phyloP scores from a whole-genome alignment of 169 alveolate species.

The Miamiensis avidus region DNA sequence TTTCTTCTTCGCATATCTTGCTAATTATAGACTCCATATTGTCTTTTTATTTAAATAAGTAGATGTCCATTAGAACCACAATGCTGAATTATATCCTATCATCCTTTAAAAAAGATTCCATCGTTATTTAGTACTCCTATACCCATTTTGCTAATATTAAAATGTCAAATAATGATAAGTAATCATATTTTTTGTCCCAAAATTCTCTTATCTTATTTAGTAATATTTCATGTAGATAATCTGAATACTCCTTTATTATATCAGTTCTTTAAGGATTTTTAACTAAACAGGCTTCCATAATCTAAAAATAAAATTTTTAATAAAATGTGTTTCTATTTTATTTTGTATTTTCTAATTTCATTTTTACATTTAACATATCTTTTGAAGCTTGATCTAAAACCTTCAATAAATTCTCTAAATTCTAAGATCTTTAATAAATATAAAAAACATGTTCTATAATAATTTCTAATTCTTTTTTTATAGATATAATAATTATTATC shows the following conservation, averaged over 20 bases:
- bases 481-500: neutral
- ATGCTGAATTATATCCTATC: constrained; percentile 1
- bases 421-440: neutral
- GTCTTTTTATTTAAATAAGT: constrained; percentile 15
- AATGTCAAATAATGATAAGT: constrained; percentile 1
- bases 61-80: neutral
- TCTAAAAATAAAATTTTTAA: too few relatives aligned
- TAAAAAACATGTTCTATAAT: too few relatives aligned
- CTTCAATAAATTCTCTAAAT: neutral
- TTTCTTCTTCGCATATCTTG: constrained; percentile 5
- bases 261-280: constrained; percentile 29
- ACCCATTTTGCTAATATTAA: constrained; percentile 10
- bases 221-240: constrained; percentile 16
- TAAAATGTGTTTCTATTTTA: too few relatives aligned
- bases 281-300: constrained; percentile 24
- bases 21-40: constrained; percentile 14
- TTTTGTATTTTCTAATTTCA: too few relatives aligned
- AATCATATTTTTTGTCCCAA: constrained; percentile 11
- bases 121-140: neutral
- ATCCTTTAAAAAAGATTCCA: constrained; percentile 26
- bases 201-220: neutral
- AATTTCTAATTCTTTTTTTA: too few relatives aligned
- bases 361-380: constrained; percentile 14
- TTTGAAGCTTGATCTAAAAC: neutral
- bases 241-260: constrained; percentile 20